Base-by-base conservation (phyloP, 1,284 basidiomycete genomes). In the Porogramme epimiltina region DNA sequence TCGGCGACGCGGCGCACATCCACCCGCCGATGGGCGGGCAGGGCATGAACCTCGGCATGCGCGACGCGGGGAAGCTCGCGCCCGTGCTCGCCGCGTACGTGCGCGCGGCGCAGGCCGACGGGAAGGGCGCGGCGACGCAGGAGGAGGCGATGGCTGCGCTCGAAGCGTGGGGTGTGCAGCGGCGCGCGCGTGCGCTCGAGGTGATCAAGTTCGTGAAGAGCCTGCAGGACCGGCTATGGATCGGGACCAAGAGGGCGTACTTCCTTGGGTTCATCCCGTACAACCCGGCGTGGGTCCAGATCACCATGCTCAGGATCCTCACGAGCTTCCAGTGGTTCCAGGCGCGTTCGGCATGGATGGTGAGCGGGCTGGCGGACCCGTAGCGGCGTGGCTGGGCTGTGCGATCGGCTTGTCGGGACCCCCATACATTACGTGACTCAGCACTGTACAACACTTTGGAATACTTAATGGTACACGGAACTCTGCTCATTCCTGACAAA, bases 31-130 rank as follows among this genome's bases (percentile, higher is more conserved):
- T 67, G 1, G 77, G 76, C 18, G 76, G 76, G 1, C 76, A 79
- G 59, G 76, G 76, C 5, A 74, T 78, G 76, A 78, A 79, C 54
- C 73, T 78, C 36, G 75, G 76, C 4, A 47, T 78, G 18, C 69
- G 77, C 6, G 77, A 78, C 48, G 74, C 69, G 0, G 44, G 75
- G 13, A 67, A 67, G 25, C 60, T 76, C 10, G 76, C 66, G 45
- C 53, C 63, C 10, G 48, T 56, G 33, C 57, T 66, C 31, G 57
- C 64, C n/a, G 53, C 56, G 41, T 59, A 52, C 34, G 18, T 55
- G 6, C 50, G 34, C 19, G 34, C 40, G 2, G 28, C 44, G 9
- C 9, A 25, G 10, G 26, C 43, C 9, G n/a, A n/a, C 34, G 26
- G 4, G 28, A 16, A 16, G 19, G 24, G 42, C 26, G 20, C 25